Conservation (phyloP, 352 stramenopile species). For the Blastocystis sp. region DNA sequence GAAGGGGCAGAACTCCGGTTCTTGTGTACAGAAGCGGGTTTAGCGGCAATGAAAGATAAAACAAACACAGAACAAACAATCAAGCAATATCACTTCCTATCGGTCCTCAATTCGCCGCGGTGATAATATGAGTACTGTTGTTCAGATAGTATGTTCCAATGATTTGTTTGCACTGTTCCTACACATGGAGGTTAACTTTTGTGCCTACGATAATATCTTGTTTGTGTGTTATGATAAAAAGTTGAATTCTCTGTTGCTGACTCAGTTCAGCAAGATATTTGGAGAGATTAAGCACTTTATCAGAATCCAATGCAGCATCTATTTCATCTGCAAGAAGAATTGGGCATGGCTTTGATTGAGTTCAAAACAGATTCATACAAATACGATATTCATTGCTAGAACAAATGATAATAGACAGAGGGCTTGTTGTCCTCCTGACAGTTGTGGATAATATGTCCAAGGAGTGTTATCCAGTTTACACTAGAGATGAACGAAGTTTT, state of each 20-base stretch:
- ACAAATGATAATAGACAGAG: conserved; percentile 47
- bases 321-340: conserved; percentile 55
- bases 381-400: conserved; percentile 41
- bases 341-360: not conserved
- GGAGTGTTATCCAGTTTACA: conserved; percentile 51
- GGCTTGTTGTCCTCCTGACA: conserved; percentile 47
- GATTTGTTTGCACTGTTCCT: conserved; percentile 46
- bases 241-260: not conserved
- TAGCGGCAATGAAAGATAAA: conserved; percentile 3
- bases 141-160: conserved; percentile 53
- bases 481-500: not conserved
- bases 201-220: conserved; percentile 25
- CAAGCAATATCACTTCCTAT: not conserved
- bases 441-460: conserved; percentile 34
- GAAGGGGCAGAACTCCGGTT: not conserved
- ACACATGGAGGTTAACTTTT: not conserved
- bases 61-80: not conserved
- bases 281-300: conserved; percentile 24
- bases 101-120: not conserved
- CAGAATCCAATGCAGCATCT: conserved; percentile 38
- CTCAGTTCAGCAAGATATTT: not conserved
- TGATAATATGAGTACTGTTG: conserved; percentile 57
- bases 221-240: conserved; percentile 57
- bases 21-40: conserved; percentile 6
- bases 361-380: not conserved